Conservation (phyloP, 2,329 filamentous ascomycete species). For the Xenosphaeropsis pyriputrescens region DNA sequence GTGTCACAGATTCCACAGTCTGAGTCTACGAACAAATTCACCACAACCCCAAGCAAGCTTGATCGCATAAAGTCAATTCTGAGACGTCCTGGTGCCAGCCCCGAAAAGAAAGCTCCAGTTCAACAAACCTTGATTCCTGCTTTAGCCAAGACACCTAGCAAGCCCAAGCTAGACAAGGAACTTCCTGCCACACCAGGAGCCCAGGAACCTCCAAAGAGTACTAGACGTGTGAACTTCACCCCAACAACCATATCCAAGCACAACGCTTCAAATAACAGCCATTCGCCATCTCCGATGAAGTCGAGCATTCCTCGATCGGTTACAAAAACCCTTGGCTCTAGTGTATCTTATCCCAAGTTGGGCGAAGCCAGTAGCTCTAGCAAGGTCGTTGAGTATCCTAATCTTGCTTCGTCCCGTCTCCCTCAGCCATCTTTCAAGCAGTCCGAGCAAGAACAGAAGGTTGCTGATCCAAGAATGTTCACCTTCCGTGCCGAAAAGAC, state of each 20-base stretch:
- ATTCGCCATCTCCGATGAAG: constrained; percentile 42
- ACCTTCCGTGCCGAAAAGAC: constrained; percentile 53
- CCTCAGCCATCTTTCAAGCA: constrained; percentile 1
- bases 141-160: constrained; percentile 23
- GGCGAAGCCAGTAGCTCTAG: constrained; percentile 14
- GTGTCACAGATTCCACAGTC: constrained; percentile 18
- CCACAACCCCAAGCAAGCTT: constrained; percentile 13
- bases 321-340: constrained; percentile 20
- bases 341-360: constrained; percentile 20
- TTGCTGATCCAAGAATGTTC: constrained; percentile 34
- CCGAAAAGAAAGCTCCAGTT: constrained; percentile 8
- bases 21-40: constrained; percentile 6
- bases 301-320: constrained; percentile 28
- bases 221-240: constrained; percentile 71
- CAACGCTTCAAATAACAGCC: constrained; percentile 23
- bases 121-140: constrained; percentile 9
- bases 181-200: constrained; percentile 39
- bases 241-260: constrained; percentile 42
- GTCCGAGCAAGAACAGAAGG: too few species aligned
- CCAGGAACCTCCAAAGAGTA: constrained; percentile 33
- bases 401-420: constrained; percentile 24
- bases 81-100: constrained; percentile 18
- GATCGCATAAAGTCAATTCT: constrained; percentile 45
- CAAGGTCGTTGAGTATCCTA: constrained; percentile 33
- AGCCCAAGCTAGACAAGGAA: constrained; percentile 36